Evolutionary conservation across 1,139 yeast genomes (phyloP), one percentile per base, ranked within the genome.

Genomic region (Torulaspora pretoriensis): DNA sequence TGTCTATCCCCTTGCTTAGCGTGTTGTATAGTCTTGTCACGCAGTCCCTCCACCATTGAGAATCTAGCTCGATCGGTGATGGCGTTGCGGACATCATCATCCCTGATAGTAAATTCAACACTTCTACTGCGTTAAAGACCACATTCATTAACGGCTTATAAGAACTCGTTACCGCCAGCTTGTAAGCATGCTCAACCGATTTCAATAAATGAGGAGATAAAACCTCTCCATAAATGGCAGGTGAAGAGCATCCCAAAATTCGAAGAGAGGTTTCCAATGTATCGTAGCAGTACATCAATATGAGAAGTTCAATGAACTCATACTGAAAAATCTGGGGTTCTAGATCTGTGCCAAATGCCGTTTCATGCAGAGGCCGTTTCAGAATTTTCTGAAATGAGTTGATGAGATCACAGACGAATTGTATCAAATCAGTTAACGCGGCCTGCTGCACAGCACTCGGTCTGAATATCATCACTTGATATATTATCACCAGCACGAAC

Each of bases 231-330:
- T 54, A 50, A 2, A 39, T 45, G 8, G 42, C 46, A 12, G 45
- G 30, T 4, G 56, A 35, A 23, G 52, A 53, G 3, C 48, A 51
- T 37, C 54, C 60, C 24, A 56, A 50, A 13, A 57, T 56, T 46
- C 51, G 63, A 53, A 48, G 60, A 40, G 47, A 67, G 28, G 66
- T 56, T 51, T 82, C 87, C 23, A 82, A 55, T 2, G 77, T 67
- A 57, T 82, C 89, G 61, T 78, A 68, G 6, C 78, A 69, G 55
- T 73, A 74, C 1, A 76, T 56, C 3, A 80, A 63, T 2, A 72
- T 67, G 46, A 78, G 70, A 33, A 73, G 73, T 52, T 80, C 81
- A 8, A 81, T 58, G 1, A 79, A 44, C 40, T 65, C 67, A 39
- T 57, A 60, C 42, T 65, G 69, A 37, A 60, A 60, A 19, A 60